Base-by-base conservation (phyloP, 2,329 filamentous ascomycete genomes). In the Emergomyces orientalis region DNA sequence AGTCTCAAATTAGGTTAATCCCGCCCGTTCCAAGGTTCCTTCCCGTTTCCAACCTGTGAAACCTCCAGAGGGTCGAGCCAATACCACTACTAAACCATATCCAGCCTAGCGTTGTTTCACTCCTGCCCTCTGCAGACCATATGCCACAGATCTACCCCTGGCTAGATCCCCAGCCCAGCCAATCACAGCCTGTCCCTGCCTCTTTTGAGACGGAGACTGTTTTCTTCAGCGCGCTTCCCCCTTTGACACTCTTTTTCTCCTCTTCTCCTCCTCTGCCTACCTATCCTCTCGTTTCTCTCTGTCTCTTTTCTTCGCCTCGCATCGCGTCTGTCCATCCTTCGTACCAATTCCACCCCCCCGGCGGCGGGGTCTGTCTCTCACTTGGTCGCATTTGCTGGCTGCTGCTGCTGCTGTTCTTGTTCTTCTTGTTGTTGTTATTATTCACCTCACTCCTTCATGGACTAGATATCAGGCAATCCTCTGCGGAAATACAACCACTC, bases 161-260 rank as follows among this genome's bases (percentile, higher is more conserved):
- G 32, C 22, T 34, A 30, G 8, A 1, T 30, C n/a, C 9, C 11
- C 22, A 1, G 45, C n/a, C 17, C 56, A 45, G 56, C 56, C 56
- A 59, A 41, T 65, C 65, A 58, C 62, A 59, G 27, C 55, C 47
- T 14, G 39, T 19, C 49, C 61, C 49, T 58, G 49, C 64, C 61
- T 59, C 60, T 55, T 54, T 32, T 32, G 49, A 51, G 25, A 51
- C 25, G 9, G 22, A 8, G 8, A 14, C 17, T 19, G 13, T 43
- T 30, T 17, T 9, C 22, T 51, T 51, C 45, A 43, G 45, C 22
- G 9, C 45, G 7, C 8, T 17, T 51, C 19, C 51, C 27, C 22
- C 14, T 64, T 62, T 47, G 59, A n/a, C 51, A 17, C 19, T 47
- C 6, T 1, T 54, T 32, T 45, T 60, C n/a, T 58, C 57, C 39